These are phyloP conservation scores for Carex parvula DNA, from an alignment of 176 grass and related monocot species.

Conservation along the genomic window DNA sequence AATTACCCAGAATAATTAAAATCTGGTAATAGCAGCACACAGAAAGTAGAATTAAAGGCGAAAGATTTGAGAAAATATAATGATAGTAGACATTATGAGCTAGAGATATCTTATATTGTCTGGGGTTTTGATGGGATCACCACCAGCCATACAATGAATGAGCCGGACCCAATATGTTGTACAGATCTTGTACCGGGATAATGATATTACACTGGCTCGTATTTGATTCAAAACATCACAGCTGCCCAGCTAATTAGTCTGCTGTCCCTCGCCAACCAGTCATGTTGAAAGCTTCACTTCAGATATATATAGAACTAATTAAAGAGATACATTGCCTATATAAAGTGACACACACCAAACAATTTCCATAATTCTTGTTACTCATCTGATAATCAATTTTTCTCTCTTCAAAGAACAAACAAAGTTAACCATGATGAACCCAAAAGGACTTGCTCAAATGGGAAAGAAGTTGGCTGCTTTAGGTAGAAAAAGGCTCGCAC, in stretches of 20 bases:
- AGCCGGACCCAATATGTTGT: constrained; percentile 11
- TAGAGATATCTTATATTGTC: background rate
- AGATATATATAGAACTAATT: background rate
- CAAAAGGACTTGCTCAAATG: constrained; percentile 25
- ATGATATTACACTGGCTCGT: background rate
- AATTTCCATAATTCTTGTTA: background rate
- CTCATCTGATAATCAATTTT: background rate
- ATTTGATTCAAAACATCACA: background rate
- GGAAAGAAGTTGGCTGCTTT: constrained; percentile 6
- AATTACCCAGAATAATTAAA: no score
- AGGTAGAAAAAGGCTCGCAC: constrained; percentile 20
- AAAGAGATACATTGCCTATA: background rate
- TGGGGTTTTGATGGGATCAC: background rate
- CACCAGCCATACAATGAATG: background rate
- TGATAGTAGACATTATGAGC: no score
- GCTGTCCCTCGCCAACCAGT: background rate
- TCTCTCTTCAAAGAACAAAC: constrained; percentile 3
- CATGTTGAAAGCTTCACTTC: background rate
- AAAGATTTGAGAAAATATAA: no score
- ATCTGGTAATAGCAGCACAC: no score
- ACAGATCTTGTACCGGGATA: background rate
- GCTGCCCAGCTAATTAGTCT: background rate
- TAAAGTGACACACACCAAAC: background rate
- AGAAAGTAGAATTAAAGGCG: no score
- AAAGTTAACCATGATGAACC: background rate